phyloP scores from a whole-genome alignment of 1,284 basidiomycete genomes.

The Rugiboletus extremiorientalis region DNA sequence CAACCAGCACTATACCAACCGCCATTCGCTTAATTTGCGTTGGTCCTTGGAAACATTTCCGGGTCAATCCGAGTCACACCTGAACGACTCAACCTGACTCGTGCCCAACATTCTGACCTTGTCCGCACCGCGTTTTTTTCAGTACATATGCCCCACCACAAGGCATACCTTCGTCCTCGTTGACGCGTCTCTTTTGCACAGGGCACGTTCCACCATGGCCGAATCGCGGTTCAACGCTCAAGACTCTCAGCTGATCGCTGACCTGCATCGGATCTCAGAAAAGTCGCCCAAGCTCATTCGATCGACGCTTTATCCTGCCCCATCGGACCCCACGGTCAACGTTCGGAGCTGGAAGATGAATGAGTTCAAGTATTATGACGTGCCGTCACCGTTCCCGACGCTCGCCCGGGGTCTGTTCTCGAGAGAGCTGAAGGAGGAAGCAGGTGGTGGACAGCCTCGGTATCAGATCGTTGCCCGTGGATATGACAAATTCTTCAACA shows the following conservation, averaged over 20 bases:
- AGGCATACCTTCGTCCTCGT: not conserved
- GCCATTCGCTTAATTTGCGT: too few relatives aligned
- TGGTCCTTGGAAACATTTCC: too few relatives aligned
- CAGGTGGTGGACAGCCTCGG: constrained; percentile 24
- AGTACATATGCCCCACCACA: constrained; percentile 11
- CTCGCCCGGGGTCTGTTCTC: constrained; percentile 89
- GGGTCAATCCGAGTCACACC: not conserved
- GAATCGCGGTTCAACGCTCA: constrained; percentile 25
- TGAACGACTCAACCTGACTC: too few relatives aligned
- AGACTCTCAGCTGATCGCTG: constrained; percentile 58
- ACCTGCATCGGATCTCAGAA: constrained; percentile 50
- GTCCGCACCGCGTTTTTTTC: constrained; percentile 1
- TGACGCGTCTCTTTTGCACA: constrained; percentile 1
- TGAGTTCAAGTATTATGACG: constrained; percentile 88
- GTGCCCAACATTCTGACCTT: constrained; percentile 8
- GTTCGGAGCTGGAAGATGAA: constrained; percentile 94
- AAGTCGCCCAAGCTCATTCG: constrained; percentile 60
- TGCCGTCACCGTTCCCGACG: constrained; percentile 90
- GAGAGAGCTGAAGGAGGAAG: constrained; percentile 32
- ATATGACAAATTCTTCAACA: constrained; percentile 99
- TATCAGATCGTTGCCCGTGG: constrained; percentile 87
- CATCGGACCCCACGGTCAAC: constrained; percentile 50
- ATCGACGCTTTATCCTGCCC: constrained; percentile 52
- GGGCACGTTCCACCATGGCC: constrained; percentile 10
- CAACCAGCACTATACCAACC: too few relatives aligned